Conservation (phyloP, 306 rosid genomes). For the cucumber (Cucumis sativus) region Cucumber_9930_V3 NC_026655.2:23991501-23992000, state of each 20-base stretch:
- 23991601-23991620: neutral
- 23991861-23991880: neutral
- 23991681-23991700: slow-evolving; percentile 26
- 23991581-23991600: neutral
- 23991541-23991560: neutral
- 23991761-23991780: slow-evolving; percentile 15
- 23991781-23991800: slow-evolving; percentile 44
- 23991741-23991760: slow-evolving; percentile 40
- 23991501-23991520: neutral
- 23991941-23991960: neutral
- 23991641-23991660: slow-evolving; percentile 24
- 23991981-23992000: neutral
- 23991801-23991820: slow-evolving; percentile 74
- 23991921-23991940: neutral
- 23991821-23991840: slow-evolving; percentile 72
- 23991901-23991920: neutral
- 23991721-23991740: slow-evolving; percentile 43
- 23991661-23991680: slow-evolving; percentile 29
- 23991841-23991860: neutral
- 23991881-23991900: neutral
- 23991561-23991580: neutral
- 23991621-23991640: neutral
- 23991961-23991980: neutral
- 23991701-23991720: slow-evolving; percentile 37
- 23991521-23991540: neutral